phyloP scores from a whole-genome alignment of 139 green algal genomes.

The Chlamydomonas urium region DNA sequence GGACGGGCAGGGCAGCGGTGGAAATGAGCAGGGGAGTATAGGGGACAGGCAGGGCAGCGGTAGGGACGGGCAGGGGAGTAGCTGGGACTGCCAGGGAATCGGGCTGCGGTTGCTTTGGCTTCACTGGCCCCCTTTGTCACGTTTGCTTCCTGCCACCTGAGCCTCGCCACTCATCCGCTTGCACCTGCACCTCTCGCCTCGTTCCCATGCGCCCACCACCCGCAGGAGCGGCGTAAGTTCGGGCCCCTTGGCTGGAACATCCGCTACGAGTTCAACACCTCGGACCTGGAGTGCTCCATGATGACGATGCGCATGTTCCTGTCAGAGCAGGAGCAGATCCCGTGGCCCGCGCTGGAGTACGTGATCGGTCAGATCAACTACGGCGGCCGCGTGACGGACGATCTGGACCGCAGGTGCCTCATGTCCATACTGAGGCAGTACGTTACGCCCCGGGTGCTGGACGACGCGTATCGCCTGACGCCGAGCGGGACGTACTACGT shows the following conservation, averaged over 20 bases:
- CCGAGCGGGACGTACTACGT: conserved; percentile 54
- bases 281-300: conserved; percentile 77
- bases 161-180: too few species aligned
- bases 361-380: conserved; percentile 88
- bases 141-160: too few species aligned
- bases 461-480: conserved; percentile 59
- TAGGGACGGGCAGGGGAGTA: too few species aligned
- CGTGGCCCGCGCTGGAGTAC: conserved; percentile 80
- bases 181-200: too few species aligned
- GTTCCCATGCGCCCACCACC: too few species aligned
- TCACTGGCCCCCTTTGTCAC: too few species aligned
- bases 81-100: too few species aligned
- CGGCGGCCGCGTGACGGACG: conserved; percentile 82
- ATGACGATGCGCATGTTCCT: conserved; percentile 75
- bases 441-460: conserved; percentile 57
- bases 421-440: conserved; percentile 71
- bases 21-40: too few species aligned
- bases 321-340: conserved; percentile 54
- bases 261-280: conserved; percentile 80
- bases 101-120: too few species aligned
- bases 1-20: too few species aligned
- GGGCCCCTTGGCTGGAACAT: conserved; percentile 87
- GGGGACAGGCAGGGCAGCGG: too few species aligned
- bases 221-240: conserved; percentile 84
- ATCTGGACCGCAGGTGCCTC: conserved; percentile 74